Evolutionary conservation across 1,284 basidiomycete species (phyloP), one percentile per base, ranked within the genome.

Genomic region (Apiotrichum brassicae): DNA sequence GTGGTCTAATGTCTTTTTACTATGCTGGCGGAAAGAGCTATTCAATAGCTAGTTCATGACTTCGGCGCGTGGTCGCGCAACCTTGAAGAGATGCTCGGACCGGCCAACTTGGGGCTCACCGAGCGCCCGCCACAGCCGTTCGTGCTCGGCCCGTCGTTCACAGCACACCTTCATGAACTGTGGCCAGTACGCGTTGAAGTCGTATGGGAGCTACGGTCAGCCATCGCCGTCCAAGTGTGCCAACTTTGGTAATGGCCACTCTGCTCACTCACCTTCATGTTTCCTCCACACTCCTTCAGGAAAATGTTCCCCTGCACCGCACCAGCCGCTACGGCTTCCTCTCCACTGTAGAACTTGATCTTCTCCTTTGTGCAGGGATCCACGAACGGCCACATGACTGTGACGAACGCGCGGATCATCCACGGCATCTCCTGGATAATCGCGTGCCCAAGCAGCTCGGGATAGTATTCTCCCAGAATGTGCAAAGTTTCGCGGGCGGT

Each of bases 351-450:
- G 24, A 70, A 62, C 20, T 49, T 53, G 46, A 66, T 59, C 43
- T 68, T 66, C 25, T 49, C 32, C 44, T 61, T 62, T 4, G 65
- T 68, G 13, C 51, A 46, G 1, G 66, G 56, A 46, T 71, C 68
- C 50, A 71, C 64, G 35, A 73, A 70, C 33, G 66, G 65, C 64
- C 67, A 66, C 56, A 70, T 61, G 44, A 69, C 52, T 45, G 64
- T 62, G 40, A 70, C 57, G 46, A 71, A 68, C 19, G 55, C 47
- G 44, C 59, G 60, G 45, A 69, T 57, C 11, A 64, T 43, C 65
- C 65, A 69, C 4, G 67, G 66, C 40, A 68, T 60, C 42, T 66
- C 55, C 34, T 61, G 59, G 42, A 72, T 63, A 6, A 62, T 49
- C 14, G 51, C 57, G 6, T 60, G 48, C 19, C 58, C 56, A 14